These are phyloP conservation scores for Globisporangium acanthophoron DNA, from an alignment of 352 stramenopile genomes.

Conservation along the genomic window DNA sequence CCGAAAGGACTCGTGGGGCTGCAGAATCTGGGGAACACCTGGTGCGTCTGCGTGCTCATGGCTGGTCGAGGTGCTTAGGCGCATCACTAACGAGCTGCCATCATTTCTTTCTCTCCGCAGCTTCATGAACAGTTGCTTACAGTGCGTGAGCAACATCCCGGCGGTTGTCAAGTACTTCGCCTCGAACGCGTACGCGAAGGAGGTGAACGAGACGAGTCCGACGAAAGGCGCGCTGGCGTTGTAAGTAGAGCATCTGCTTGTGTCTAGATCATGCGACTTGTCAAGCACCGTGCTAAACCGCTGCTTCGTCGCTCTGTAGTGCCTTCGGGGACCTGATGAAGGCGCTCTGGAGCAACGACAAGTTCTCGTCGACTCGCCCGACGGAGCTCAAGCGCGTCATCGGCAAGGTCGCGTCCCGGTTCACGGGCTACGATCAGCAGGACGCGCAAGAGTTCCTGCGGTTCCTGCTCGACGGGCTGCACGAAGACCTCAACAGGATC, in stretches of 20 bases:
- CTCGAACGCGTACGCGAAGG: constrained; percentile 29
- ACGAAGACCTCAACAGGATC: constrained; percentile 83
- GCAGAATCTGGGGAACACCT: constrained; percentile 81
- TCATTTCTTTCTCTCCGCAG: constrained; percentile 21
- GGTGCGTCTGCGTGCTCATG: constrained; percentile 20
- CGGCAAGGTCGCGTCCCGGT: constrained; percentile 62
- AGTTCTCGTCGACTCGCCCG: constrained; percentile 52
- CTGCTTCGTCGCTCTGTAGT: constrained; percentile 12
- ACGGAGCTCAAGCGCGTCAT: constrained; percentile 73
- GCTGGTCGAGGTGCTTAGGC: not conserved
- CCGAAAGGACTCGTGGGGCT: constrained; percentile 50
- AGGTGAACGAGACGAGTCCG: constrained; percentile 53
- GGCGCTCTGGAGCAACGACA: constrained; percentile 48
- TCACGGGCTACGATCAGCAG: constrained; percentile 83
- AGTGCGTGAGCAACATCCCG: constrained; percentile 74
- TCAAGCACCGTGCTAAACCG: no score
- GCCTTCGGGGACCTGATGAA: constrained; percentile 73
- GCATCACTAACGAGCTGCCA: no score
- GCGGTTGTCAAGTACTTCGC: constrained; percentile 51
- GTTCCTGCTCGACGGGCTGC: constrained; percentile 79
- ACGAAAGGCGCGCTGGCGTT: constrained; percentile 53
- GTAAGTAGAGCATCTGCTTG: no score
- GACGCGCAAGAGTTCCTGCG: constrained; percentile 90
- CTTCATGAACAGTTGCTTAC: constrained; percentile 87
- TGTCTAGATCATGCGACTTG: no score